A percentile compares a stretch with the other conserved stretches of the same genome.
Conservation (phyloP, 2,329 filamentous ascomycete species). For the Pseudogymnoascus sp. region DNA sequence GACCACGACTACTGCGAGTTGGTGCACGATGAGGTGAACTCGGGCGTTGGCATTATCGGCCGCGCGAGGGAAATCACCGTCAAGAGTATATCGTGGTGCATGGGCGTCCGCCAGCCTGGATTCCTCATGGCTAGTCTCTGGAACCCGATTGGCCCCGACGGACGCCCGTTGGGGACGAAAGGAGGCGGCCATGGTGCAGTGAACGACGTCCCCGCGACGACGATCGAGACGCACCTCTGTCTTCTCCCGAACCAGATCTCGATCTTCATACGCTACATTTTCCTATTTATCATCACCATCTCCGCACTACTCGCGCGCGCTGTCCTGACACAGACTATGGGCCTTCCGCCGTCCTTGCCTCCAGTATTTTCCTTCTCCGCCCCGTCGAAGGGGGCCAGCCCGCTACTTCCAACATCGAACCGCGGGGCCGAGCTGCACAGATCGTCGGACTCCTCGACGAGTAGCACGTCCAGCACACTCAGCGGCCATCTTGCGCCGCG, state of each 20-base stretch:
- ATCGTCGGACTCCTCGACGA: slow-evolving; percentile 24
- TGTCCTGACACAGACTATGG: slow-evolving; percentile 40
- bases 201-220: slow-evolving; percentile 38
- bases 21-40: slow-evolving; percentile 58
- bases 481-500: slow-evolving; percentile 20
- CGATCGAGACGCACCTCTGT: slow-evolving; percentile 82
- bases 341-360: background rate
- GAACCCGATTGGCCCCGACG: slow-evolving; percentile 69
- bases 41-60: slow-evolving; percentile 40
- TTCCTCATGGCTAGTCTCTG: slow-evolving; percentile 85
- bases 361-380: slow-evolving; percentile 18
- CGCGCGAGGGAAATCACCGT: slow-evolving; percentile 75
- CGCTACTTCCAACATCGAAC: slow-evolving; percentile 9
- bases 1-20: slow-evolving; percentile 98
- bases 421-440: slow-evolving; percentile 10
- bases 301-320: slow-evolving; percentile 44
- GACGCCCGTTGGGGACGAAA: slow-evolving; percentile 34
- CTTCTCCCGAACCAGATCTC: slow-evolving; percentile 80
- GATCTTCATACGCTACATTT: slow-evolving; percentile 72
- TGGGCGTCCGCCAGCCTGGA: slow-evolving; percentile 83
- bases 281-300: slow-evolving; percentile 47
- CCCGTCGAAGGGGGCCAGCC: slow-evolving; percentile 4
- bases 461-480: slow-evolving; percentile 20
- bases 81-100: slow-evolving; percentile 91
- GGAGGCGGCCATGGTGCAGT: slow-evolving; percentile 21